Evolutionary conservation across 164 flowering plant species (phyloP).

Genomic region (Cinnamomum chago): DNA sequence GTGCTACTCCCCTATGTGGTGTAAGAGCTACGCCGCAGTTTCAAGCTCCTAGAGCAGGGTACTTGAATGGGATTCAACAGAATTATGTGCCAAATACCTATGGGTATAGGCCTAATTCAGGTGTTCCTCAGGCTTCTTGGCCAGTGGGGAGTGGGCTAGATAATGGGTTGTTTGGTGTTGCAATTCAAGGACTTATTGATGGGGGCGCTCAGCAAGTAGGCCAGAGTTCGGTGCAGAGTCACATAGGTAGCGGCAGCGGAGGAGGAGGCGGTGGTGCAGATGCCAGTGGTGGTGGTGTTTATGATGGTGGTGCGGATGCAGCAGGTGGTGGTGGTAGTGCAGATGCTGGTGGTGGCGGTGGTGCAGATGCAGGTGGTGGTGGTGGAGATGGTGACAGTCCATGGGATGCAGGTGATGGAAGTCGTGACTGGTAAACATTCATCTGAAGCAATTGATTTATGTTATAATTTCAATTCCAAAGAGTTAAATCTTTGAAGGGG

Average conservation of each 20-base stretch:
- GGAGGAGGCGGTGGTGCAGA: neutral
- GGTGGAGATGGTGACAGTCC: slow-evolving; percentile 6
- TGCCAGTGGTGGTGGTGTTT: neutral
- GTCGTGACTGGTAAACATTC: neutral
- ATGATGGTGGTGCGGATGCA: neutral
- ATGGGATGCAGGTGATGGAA: slow-evolving; percentile 3
- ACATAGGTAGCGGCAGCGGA: neutral
- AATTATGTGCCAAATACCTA: neutral
- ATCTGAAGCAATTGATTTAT: too few species aligned
- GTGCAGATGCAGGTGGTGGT: neutral
- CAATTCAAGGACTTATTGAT: neutral
- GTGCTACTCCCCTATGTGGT: slow-evolving; percentile 34
- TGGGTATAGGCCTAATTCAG: neutral
- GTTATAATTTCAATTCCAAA: too few species aligned
- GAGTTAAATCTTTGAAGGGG: too few species aligned
- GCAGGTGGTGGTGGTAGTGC: too few species aligned
- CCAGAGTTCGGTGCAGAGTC: slow-evolving; percentile 7
- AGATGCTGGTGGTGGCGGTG: too few species aligned
- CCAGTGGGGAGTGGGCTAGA: neutral
- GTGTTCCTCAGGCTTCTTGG: neutral
- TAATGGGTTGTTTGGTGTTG: slow-evolving; percentile 2
- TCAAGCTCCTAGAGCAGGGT: neutral
- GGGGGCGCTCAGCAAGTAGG: slow-evolving; percentile 8
- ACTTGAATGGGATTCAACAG: neutral
- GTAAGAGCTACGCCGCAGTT: neutral